Evolutionary conservation across 495 filamentous ascomycete genomes (phyloP), one percentile per base, ranked within the genome.

Genomic region (Aspergillus bertholletiae): DNA sequence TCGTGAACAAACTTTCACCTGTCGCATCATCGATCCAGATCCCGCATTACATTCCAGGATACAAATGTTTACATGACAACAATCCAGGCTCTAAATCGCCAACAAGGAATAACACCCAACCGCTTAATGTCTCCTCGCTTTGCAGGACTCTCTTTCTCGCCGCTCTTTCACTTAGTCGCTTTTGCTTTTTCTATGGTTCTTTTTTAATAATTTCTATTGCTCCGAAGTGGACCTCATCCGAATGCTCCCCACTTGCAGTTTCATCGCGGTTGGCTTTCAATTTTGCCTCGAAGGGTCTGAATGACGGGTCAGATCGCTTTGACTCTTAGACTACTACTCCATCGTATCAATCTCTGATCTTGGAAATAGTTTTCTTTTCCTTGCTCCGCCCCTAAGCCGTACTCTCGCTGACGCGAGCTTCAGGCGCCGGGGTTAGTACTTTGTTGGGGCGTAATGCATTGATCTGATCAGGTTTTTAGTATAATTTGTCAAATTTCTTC

Each of bases 161-260:
- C 18, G 17, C 13, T 30, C n/a, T 30, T 20, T 11, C 17, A 21
- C 18, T 9, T 22, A 51, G 11, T 12, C n/a, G 26, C 34, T 51
- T 40, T 40, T 51, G 20, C n/a, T 41, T 23, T 7, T 21, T 24
- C 32, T 51, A 22, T 51, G 18, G 17, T 43, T 52, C 37, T 44
- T 32, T 44, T 44, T 43, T 51, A 34, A 40, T 35, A 22, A 23
- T 20, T 27, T 22, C 11, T 43, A 43, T 43, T 43, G 1, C 23
- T 30, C 50, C 24, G 39, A 47, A 35, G 50, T 57, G 54, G 54
- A 56, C 27, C 54, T 39, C 54, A 40, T 39, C 46, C 47, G 52
- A 54, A 54, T 30, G 13, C 52, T 22, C 39, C 52, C 52, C 52
- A 54, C 52, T 26, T 30, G 28, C 30, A 45, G 52, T 54, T 54